phyloP scores from a whole-genome alignment of 192 early-diverging fungal species.

The Coemansia furcata region DNA sequence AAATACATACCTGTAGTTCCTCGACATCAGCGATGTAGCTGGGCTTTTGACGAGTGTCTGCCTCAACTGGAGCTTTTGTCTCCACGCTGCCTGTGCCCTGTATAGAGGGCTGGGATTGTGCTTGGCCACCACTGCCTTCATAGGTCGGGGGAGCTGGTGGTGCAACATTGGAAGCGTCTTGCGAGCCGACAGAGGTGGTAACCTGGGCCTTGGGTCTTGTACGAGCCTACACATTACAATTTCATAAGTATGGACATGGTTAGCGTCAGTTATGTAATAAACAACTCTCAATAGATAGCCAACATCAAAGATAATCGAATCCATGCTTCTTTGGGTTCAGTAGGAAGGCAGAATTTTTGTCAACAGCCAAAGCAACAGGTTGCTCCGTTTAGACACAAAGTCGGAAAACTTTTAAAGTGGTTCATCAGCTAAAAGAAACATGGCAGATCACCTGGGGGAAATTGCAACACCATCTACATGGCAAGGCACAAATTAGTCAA shows the following conservation, averaged over 20 bases:
- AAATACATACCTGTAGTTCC: slow-evolving; percentile 10
- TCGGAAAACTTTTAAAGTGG: slow-evolving; percentile 32
- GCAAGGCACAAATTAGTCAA: neutral
- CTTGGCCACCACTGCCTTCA: neutral
- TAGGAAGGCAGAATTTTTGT: slow-evolving; percentile 52
- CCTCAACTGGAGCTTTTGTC: slow-evolving; percentile 11
- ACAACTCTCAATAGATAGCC: no score
- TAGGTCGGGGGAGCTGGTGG: no score
- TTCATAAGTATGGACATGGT: neutral
- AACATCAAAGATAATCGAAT: neutral
- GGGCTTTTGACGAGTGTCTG: neutral
- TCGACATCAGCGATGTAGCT: neutral
- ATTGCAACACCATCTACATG: no score
- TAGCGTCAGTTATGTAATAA: no score
- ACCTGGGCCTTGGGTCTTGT: no score
- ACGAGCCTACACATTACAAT: no score
- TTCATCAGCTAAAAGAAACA: slow-evolving; percentile 21
- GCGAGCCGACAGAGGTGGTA: no score
- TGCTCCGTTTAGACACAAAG: slow-evolving; percentile 33
- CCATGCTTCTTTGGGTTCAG: slow-evolving; percentile 16
- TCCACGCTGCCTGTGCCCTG: slow-evolving; percentile 1
- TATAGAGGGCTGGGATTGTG: slow-evolving; percentile 10
- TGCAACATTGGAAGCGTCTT: no score
- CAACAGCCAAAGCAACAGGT: slow-evolving; percentile 27
- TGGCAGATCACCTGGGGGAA: neutral